These are phyloP conservation scores for Rhazya stricta DNA, from an alignment of 257 asterid genomes.

Conservation along the genomic window DNA sequence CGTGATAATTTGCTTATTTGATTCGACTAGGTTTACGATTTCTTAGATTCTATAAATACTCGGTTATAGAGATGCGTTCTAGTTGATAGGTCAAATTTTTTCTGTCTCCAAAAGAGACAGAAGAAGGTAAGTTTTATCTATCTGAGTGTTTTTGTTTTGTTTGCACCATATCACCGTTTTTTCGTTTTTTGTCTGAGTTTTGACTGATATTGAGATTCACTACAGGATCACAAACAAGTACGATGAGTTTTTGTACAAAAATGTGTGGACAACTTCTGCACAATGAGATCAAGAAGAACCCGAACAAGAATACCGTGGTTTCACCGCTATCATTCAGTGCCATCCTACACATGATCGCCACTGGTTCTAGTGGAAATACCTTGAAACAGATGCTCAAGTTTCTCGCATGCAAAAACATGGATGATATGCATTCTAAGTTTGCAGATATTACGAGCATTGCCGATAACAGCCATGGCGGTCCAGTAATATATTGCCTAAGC, in stretches of 20 bases:
- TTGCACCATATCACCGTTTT: too few species aligned
- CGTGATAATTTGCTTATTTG: too few species aligned
- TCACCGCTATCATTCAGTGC: not conserved
- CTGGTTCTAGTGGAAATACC: not conserved
- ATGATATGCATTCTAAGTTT: not conserved
- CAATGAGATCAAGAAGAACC: not conserved
- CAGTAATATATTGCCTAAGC: not conserved
- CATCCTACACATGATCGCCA: not conserved
- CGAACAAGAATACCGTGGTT: not conserved
- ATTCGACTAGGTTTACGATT: too few species aligned
- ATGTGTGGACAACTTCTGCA: not conserved
- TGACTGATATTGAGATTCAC: too few species aligned
- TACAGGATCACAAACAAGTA: too few species aligned
- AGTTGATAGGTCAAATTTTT: too few species aligned
- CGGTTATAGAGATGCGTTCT: too few species aligned
- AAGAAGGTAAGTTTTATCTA: too few species aligned
- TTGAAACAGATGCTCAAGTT: not conserved
- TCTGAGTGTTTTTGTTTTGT: too few species aligned
- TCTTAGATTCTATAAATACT: too few species aligned
- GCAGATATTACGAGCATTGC: conserved; percentile 4
- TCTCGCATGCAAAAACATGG: not conserved
- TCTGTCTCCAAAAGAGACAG: too few species aligned
- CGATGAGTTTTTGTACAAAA: not conserved
- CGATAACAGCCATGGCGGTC: not conserved
- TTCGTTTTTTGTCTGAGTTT: too few species aligned